These are phyloP conservation scores for Tagetes erecta DNA, from an alignment of 129 eudicot species.

Conservation along the genomic window DNA sequence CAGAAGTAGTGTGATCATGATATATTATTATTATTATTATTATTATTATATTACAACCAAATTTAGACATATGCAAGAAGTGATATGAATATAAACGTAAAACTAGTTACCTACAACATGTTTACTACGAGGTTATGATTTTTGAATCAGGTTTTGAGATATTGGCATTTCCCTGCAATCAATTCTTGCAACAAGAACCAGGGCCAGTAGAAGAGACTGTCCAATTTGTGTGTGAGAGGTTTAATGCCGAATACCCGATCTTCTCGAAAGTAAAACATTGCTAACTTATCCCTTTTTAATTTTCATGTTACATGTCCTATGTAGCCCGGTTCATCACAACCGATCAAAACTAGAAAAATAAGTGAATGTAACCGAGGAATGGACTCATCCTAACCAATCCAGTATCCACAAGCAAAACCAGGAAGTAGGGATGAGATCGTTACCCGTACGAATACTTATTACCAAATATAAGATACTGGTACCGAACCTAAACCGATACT, in stretches of 20 bases:
- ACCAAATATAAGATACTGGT: no score
- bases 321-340: not conserved
- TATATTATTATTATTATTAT: no score
- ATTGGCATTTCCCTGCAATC: slow-evolving; percentile 93
- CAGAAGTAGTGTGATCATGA: no score
- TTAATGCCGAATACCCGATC: slow-evolving; percentile 83
- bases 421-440: no score
- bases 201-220: slow-evolving; percentile 58
- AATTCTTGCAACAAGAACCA: slow-evolving; percentile 79
- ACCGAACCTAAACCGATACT: no score
- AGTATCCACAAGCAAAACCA: not conserved
- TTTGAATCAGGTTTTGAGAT: slow-evolving; percentile 67
- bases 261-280: slow-evolving; percentile 57
- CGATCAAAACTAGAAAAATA: not conserved
- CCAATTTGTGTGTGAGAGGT: slow-evolving; percentile 69
- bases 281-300: not conserved
- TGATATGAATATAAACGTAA: not conserved
- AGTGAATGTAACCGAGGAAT: not conserved
- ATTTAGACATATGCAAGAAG: not conserved
- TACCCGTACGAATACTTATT: no score
- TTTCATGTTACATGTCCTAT: not conserved
- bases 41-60: not conserved
- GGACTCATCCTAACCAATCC: not conserved
- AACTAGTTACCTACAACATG: not conserved
- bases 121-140: no score